Evolutionary conservation across 805 yeast species (phyloP).

Genomic region (Zygoascus tannicola): DNA sequence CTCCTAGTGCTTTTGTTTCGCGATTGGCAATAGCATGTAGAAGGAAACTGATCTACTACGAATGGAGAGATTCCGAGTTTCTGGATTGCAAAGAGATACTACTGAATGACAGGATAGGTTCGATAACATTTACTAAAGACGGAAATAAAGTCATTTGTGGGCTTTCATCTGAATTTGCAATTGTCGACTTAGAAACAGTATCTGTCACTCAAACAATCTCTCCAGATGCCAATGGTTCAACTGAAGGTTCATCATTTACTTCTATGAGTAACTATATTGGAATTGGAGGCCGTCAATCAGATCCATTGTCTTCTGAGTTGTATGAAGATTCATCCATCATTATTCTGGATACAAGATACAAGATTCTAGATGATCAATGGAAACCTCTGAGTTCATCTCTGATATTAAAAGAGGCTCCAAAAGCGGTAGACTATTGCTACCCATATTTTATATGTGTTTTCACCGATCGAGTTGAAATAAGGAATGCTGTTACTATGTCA

Average conservation of each 20-base stretch:
- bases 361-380: slow-evolving; percentile 12
- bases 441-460: slow-evolving; percentile 33
- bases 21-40: slow-evolving; percentile 23
- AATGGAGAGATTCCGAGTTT: slow-evolving; percentile 25
- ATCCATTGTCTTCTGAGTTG: slow-evolving; percentile 8
- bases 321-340: slow-evolving; percentile 6
- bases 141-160: slow-evolving; percentile 18
- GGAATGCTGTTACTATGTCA: slow-evolving; percentile 31
- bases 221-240: slow-evolving; percentile 6
- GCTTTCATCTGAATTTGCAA: slow-evolving; percentile 19
- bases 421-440: slow-evolving; percentile 28
- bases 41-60: slow-evolving; percentile 18
- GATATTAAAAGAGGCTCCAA: slow-evolving; percentile 16
- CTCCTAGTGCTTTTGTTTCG: slow-evolving; percentile 18
- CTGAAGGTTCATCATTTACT: slow-evolving; percentile 1
- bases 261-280: slow-evolving; percentile 15
- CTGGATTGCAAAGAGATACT: slow-evolving; percentile 22
- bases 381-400: slow-evolving; percentile 3
- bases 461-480: slow-evolving; percentile 28
- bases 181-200: slow-evolving; percentile 13
- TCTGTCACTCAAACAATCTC: not conserved
- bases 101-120: slow-evolving; percentile 20
- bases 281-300: slow-evolving; percentile 10
- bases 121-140: slow-evolving; percentile 19
- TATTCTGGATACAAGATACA: slow-evolving; percentile 6